Conservation (phyloP, 139 green algal genomes). For the Chlamydomonas sphaeroides region DNA sequence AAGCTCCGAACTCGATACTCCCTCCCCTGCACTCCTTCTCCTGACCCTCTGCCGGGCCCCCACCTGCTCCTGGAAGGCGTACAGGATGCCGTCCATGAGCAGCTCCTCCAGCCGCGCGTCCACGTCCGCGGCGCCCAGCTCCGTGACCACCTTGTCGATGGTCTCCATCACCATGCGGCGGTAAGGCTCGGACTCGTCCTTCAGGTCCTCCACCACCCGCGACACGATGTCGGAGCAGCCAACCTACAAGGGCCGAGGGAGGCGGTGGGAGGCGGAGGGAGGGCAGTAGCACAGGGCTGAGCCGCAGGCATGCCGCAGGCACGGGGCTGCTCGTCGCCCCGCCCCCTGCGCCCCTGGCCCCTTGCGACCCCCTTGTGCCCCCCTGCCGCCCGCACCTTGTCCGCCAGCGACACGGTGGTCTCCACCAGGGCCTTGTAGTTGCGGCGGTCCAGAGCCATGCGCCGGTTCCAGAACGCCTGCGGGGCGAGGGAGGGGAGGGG, state of each 20-base stretch:
- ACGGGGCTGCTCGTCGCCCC: too few species aligned
- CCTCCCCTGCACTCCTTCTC: too few species aligned
- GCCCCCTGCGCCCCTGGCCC: too few species aligned
- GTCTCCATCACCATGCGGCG: conserved; percentile 98
- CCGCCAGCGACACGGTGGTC: conserved; percentile 93
- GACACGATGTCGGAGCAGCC: conserved; percentile 91
- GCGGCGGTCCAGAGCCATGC: conserved; percentile 96
- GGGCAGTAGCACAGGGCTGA: too few species aligned
- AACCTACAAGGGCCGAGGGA: conserved; percentile 79
- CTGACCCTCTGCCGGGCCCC: background rate
- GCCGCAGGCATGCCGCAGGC: too few species aligned
- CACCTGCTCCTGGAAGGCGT: conserved; percentile 98
- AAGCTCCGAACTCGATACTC: background rate
- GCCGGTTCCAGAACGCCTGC: conserved; percentile 93
- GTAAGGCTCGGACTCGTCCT: conserved; percentile 99
- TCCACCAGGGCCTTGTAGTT: conserved; percentile 96
- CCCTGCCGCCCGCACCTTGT: conserved; percentile 78
- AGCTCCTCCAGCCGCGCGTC: conserved; percentile 96
- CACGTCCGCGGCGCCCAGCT: conserved; percentile 92
- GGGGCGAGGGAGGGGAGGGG: conserved; percentile 27
- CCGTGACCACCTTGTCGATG: conserved; percentile 91
- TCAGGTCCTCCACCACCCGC: conserved; percentile 97
- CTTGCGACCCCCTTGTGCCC: too few species aligned
- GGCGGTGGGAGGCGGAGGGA: too few species aligned
- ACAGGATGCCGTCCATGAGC: conserved; percentile 98